Base-by-base conservation (phyloP, 2,329 filamentous ascomycete species). In the Aspergillus tanneri region DNA sequence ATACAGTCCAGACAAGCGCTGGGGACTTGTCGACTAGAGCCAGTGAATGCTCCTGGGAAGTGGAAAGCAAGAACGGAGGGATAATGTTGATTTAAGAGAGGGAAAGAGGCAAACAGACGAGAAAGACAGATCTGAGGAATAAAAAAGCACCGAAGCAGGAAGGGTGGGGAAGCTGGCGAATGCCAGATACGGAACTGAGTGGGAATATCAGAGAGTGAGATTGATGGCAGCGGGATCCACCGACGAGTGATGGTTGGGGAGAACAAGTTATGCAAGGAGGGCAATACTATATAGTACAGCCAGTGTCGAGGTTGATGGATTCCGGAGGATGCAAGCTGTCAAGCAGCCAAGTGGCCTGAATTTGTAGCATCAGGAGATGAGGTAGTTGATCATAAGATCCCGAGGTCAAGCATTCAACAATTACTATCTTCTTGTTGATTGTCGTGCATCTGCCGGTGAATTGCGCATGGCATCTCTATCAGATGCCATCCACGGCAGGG, bases 361-460 rank as follows among this genome's bases (percentile, higher is more conserved):
- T 16, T 23, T 25, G 19, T 28, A 43, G 46, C 21, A 51, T 41
- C 43, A 43, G 45, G 23, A 42, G 16, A 12, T 36, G 23, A 16
- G 3, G 18, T 16, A 30, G 21, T 23, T 14, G 35, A 62, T 65
- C 60, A 64, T 58, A 56, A 62, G 63, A 58, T 63, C 55, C 63
- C 62, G 57, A 63, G 62, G 60, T 55, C 43, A 6, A 38, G 30
- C 25, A n/a, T 47, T 47, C 39, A 50, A 38, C 37, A 46, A 40
- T 22, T 28, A 9, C 22, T 18, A 6, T 25, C n/a, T n/a, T n/a
- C n/a, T n/a, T n/a, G n/a, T n/a, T n/a, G n/a, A n/a, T n/a, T n/a
- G n/a, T 25, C 24, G 11, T 11, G 24, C 24, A 2, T 25, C 6
- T 6, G 24, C 24, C 11, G 6, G 24, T 11, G 24, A 11, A 6